Evolutionary conservation across 306 rosid species (phyloP).

Genomic region (Fragaria iinumae): DNA sequence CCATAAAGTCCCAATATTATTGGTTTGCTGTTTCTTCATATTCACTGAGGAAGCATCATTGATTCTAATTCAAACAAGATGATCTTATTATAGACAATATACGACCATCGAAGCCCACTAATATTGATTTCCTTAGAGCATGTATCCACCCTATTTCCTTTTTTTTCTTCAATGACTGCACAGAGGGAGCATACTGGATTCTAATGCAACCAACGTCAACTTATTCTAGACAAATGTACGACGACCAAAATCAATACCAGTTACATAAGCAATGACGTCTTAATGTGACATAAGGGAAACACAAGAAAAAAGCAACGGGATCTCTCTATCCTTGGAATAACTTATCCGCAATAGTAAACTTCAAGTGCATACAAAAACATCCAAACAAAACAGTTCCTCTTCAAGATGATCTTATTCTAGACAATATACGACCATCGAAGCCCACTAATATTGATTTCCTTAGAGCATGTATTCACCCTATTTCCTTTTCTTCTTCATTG

Average conservation of each 20-base stretch:
- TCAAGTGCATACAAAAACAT: neutral
- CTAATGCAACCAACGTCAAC: neutral
- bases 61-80: neutral
- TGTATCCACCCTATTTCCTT: neutral
- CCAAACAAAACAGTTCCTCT: neutral
- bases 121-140: neutral
- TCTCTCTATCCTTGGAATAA: neutral
- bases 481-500: neutral
- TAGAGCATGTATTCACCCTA: neutral
- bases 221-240: neutral
- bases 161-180: neutral
- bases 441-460: neutral
- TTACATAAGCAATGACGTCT: neutral
- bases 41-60: neutral
- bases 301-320: neutral
- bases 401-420: neutral
- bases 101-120: neutral
- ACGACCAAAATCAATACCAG: neutral
- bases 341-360: neutral
- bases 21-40: neutral
- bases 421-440: neutral
- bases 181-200: neutral
- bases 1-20: neutral
- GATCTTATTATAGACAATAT: neutral
- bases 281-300: neutral